A percentile compares a stretch with the other conserved stretches of the same genome.
These are phyloP conservation scores for Alliaria petiolata DNA, from an alignment of 345 rosid genomes.

Conservation along the genomic window DNA sequence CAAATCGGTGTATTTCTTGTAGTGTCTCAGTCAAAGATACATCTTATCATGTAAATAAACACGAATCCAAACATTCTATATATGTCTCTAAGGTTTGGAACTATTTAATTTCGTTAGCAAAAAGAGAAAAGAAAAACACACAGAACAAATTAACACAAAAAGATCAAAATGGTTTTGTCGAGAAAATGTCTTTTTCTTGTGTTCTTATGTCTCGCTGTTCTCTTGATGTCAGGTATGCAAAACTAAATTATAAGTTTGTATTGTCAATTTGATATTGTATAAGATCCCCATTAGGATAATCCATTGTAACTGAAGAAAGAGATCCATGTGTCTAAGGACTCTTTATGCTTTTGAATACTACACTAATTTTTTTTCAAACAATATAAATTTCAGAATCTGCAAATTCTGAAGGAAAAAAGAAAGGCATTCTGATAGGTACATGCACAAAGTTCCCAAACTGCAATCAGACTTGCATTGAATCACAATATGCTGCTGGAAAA, in stretches of 20 bases:
- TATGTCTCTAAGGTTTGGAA: too few relatives aligned
- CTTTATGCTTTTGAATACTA: not conserved
- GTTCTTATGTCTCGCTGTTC: not conserved
- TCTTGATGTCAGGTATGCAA: not conserved
- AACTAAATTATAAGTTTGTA: not conserved
- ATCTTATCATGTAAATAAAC: too few relatives aligned
- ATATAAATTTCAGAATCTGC: not conserved
- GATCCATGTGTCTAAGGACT: not conserved
- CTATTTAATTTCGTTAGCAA: too few relatives aligned
- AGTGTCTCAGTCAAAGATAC: too few relatives aligned
- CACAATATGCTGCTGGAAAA: not conserved
- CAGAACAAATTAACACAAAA: not conserved
- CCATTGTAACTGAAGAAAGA: not conserved
- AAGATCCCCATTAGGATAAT: not conserved
- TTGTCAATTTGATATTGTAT: not conserved
- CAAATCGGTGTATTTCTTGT: too few relatives aligned
- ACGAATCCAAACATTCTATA: too few relatives aligned
- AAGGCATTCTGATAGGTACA: not conserved
- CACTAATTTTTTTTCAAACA: not conserved
- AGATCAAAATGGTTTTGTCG: not conserved
- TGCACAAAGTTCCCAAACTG: not conserved
- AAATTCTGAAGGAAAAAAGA: not conserved
- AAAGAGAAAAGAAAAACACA: not conserved
- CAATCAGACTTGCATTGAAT: not conserved
- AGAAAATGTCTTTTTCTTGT: not conserved